phyloP scores from a whole-genome alignment of 1,139 yeast species.

The Saccharomycopsis crataegensis region DNA sequence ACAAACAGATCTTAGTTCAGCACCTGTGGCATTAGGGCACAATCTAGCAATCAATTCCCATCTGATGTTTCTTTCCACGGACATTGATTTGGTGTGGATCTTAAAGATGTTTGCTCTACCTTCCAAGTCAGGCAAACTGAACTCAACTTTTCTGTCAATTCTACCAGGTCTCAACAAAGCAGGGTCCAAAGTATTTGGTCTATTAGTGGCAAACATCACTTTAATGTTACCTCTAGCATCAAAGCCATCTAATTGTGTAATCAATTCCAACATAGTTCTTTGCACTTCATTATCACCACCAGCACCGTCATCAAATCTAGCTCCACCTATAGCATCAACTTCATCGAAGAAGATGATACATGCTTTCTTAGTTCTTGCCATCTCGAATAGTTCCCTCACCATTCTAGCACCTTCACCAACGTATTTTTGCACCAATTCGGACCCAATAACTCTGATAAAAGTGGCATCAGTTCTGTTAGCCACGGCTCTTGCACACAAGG shows the following conservation, averaged over 20 bases:
- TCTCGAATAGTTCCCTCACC: slow-evolving; percentile 96
- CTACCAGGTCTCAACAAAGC: slow-evolving; percentile 97
- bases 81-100: slow-evolving; percentile 95
- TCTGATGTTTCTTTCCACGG: slow-evolving; percentile 92
- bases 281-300: slow-evolving; percentile 99
- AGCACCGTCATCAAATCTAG: slow-evolving; percentile 98
- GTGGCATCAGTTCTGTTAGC: slow-evolving; percentile 99
- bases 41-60: slow-evolving; percentile 97
- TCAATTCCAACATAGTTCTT: slow-evolving; percentile 96
- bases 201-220: slow-evolving; percentile 98
- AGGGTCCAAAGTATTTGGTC: slow-evolving; percentile 97
- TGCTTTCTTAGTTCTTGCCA: slow-evolving; percentile 97
- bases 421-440: slow-evolving; percentile 94
- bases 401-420: slow-evolving; percentile 99
- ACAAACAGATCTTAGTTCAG: slow-evolving; percentile 92
- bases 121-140: slow-evolving; percentile 90
- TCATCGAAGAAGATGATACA: slow-evolving; percentile 89
- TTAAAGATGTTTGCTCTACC: slow-evolving; percentile 97
- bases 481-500: slow-evolving; percentile 96
- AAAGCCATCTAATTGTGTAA: slow-evolving; percentile 95
- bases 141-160: slow-evolving; percentile 96
- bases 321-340: slow-evolving; percentile 98
- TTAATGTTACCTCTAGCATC: slow-evolving; percentile 98
- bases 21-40: slow-evolving; percentile 98
- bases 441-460: slow-evolving; percentile 93